Conservation (phyloP, 1,284 basidiomycete species). For the Rhodofomes roseus region DNA sequence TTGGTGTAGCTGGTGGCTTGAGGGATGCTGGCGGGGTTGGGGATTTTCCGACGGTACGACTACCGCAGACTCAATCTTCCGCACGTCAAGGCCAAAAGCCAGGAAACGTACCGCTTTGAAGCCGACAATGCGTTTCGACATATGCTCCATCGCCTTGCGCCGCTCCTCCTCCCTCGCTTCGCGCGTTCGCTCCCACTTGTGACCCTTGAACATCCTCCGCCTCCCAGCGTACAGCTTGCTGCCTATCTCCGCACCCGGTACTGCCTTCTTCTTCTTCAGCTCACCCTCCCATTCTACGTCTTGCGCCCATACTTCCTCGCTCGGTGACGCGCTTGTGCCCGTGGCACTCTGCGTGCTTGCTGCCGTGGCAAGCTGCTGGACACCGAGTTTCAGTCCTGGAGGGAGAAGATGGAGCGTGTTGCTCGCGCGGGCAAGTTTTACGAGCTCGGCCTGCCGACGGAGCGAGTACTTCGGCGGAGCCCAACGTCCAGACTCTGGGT, state of each 20-base stretch:
- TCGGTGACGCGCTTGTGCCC: neutral
- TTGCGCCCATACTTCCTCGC: conserved; percentile 30
- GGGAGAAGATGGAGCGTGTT: conserved; percentile 58
- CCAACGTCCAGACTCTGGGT: conserved; percentile 62
- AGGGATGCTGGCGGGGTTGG: conserved; percentile 20
- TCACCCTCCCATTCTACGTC: conserved; percentile 58
- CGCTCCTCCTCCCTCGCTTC: conserved; percentile 42
- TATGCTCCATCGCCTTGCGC: conserved; percentile 58
- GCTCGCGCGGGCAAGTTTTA: conserved; percentile 60
- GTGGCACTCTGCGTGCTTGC: neutral
- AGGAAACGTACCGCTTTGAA: conserved; percentile 58
- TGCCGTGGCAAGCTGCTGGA: conserved; percentile 13
- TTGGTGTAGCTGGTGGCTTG: conserved; percentile 12
- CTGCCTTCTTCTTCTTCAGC: conserved; percentile 43
- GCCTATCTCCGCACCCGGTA: conserved; percentile 50
- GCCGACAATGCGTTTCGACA: conserved; percentile 56
- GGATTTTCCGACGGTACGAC: conserved; percentile 21
- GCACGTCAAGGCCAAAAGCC: conserved; percentile 11
- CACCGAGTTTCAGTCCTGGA: conserved; percentile 54
- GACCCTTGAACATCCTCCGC: conserved; percentile 84
- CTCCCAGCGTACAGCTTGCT: conserved; percentile 65
- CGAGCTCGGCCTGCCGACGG: conserved; percentile 70
- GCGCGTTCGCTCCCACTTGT: conserved; percentile 69
- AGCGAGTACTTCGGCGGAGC: conserved; percentile 65
- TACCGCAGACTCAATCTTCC: conserved; percentile 7